A percentile compares a stretch with the other conserved stretches of the same genome.
Evolutionary conservation across 805 yeast species (phyloP).

Genomic region (Sugiyamaella qingdaonensis): DNA sequence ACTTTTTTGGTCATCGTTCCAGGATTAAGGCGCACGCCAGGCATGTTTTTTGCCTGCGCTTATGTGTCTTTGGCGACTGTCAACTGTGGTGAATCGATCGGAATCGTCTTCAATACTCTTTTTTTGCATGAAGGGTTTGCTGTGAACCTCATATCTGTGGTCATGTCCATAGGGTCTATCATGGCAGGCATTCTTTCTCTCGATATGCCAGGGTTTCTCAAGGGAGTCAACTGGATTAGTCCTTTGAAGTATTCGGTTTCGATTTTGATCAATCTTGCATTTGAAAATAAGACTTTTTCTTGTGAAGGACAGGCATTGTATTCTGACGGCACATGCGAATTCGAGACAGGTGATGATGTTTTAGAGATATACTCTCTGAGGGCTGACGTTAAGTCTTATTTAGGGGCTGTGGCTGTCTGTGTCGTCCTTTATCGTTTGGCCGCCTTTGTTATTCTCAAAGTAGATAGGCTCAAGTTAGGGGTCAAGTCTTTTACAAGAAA

Average conservation of each 20-base stretch:
- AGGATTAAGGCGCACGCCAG: conserved; percentile 67
- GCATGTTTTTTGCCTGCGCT: conserved; percentile 61
- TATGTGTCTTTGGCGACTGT: conserved; percentile 52
- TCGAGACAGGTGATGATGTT: conserved; percentile 53
- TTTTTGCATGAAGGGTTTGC: conserved; percentile 78
- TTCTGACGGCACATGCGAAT: conserved; percentile 41
- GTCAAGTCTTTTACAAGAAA: conserved; percentile 9
- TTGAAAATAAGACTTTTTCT: conserved; percentile 46
- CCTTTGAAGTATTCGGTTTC: conserved; percentile 73
- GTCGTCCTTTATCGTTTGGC: conserved; percentile 26
- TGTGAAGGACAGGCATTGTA: conserved; percentile 41
- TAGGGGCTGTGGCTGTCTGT: conserved; percentile 26
- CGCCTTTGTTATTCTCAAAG: conserved; percentile 24
- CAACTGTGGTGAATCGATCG: conserved; percentile 80
- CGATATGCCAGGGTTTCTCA: conserved; percentile 64
- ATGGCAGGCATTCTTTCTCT: conserved; percentile 85
- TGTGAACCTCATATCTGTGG: conserved; percentile 61
- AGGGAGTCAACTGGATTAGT: conserved; percentile 68
- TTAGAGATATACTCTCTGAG: conserved; percentile 47
- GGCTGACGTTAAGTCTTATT: conserved; percentile 16
- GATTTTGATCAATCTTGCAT: conserved; percentile 55
- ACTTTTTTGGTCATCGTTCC: conserved; percentile 62
- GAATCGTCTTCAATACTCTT: conserved; percentile 71
- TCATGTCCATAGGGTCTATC: conserved; percentile 66
- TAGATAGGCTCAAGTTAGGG: conserved; percentile 24